Conservation (phyloP, 164 flowering plant species). For the Tetrastigma voinierianum region DNA sequence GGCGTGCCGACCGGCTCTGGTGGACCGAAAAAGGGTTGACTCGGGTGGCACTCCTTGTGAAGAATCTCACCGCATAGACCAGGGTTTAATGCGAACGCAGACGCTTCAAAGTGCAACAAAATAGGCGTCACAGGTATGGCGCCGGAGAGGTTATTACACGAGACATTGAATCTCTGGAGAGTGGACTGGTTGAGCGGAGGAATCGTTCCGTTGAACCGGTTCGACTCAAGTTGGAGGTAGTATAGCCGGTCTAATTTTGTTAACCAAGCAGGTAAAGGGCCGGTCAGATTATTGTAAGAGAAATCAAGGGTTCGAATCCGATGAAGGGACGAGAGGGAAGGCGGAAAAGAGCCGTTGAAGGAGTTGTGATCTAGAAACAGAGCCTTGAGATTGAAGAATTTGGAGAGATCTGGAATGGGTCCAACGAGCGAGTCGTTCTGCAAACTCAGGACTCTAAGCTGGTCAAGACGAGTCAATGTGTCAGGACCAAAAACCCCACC, state of each 20-base stretch:
- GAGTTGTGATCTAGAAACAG: slow-evolving; percentile 73
- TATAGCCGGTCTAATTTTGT: slow-evolving; percentile 38
- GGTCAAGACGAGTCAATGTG: slow-evolving; percentile 61
- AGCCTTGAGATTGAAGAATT: slow-evolving; percentile 60
- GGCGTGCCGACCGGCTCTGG: slow-evolving; percentile 19
- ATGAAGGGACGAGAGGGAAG: slow-evolving; percentile 56
- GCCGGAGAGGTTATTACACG: slow-evolving; percentile 62
- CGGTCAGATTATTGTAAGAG: slow-evolving; percentile 55
- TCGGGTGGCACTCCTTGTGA: slow-evolving; percentile 46
- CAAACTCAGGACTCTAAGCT: slow-evolving; percentile 72
- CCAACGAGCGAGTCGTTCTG: slow-evolving; percentile 79
- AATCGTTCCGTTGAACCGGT: slow-evolving; percentile 64
- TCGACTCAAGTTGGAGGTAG: slow-evolving; percentile 59
- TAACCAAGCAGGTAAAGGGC: slow-evolving; percentile 48
- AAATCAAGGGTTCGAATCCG: slow-evolving; percentile 67
- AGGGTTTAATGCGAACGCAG: slow-evolving; percentile 54
- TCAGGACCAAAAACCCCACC: slow-evolving; percentile 50
- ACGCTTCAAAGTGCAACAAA: slow-evolving; percentile 35
- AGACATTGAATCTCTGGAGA: slow-evolving; percentile 57
- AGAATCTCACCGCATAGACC: slow-evolving; percentile 79
- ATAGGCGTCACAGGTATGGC: slow-evolving; percentile 58
- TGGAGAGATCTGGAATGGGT: slow-evolving; percentile 74
- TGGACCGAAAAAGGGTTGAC: slow-evolving; percentile 46
- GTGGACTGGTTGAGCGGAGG: slow-evolving; percentile 81
- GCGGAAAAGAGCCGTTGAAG: slow-evolving; percentile 72